Conservation (phyloP, 805 yeast genomes). For the Yarrowia sp. region DNA sequence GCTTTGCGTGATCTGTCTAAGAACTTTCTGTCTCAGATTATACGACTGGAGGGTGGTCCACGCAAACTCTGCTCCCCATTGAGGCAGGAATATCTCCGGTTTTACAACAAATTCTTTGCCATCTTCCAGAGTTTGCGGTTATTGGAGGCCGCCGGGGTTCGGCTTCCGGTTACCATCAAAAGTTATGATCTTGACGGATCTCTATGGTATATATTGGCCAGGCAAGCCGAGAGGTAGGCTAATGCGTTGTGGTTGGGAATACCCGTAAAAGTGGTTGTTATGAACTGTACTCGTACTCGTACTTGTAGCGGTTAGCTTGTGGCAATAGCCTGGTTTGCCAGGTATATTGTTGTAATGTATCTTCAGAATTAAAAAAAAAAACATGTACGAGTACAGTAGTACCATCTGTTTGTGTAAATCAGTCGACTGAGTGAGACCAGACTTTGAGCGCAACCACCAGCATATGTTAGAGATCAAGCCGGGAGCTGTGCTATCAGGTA, state of each 20-base stretch:
- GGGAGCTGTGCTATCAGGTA: too few species aligned
- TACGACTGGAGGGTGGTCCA: neutral
- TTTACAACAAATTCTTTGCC: slow-evolving; percentile 11
- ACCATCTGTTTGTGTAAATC: neutral
- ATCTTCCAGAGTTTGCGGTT: slow-evolving; percentile 12
- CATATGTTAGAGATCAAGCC: neutral
- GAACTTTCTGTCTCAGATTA: neutral
- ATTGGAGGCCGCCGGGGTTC: neutral
- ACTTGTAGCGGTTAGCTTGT: too few species aligned
- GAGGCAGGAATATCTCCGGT: neutral
- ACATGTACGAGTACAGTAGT: too few species aligned
- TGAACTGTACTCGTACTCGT: too few species aligned
- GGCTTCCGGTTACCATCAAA: neutral
- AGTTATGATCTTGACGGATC: slow-evolving; percentile 12
- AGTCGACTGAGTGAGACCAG: neutral
- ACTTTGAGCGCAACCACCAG: neutral
- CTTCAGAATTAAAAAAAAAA: too few species aligned
- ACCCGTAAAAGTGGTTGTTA: too few species aligned
- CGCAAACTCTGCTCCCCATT: neutral
- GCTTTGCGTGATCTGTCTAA: neutral
- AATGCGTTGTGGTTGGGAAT: neutral
- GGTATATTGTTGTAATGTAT: too few species aligned
- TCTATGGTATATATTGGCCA: neutral
- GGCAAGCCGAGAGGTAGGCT: neutral
- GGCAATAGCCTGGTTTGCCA: too few species aligned